phyloP scores from a whole-genome alignment of 176 grass and related monocot species.

The Metroxylon sagu region DNA sequence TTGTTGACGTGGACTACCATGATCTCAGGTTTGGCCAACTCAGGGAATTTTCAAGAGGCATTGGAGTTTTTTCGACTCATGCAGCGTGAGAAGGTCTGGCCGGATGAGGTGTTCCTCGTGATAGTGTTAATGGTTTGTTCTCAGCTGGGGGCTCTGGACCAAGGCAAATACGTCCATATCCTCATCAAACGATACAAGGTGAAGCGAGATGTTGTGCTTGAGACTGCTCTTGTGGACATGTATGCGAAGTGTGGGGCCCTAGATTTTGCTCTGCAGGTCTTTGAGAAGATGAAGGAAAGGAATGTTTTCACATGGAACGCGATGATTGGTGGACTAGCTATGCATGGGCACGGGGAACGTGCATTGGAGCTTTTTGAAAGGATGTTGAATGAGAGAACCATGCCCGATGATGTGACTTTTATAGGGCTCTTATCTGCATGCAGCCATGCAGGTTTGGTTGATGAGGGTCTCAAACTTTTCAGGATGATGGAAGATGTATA shows the following conservation, averaged over 20 bases:
- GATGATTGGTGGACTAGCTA: constrained; percentile 3
- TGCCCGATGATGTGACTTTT: constrained; percentile 13
- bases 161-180: constrained; percentile 13
- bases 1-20: constrained; percentile 12
- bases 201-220: not conserved
- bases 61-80: constrained; percentile 8
- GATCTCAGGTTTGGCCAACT: constrained; percentile 9
- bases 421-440: constrained; percentile 13
- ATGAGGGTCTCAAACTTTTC: constrained; percentile 1
- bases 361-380: constrained; percentile 3
- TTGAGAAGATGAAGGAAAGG: constrained; percentile 7
- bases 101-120: constrained; percentile 7
- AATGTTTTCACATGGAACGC: constrained; percentile 18
- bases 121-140: constrained; percentile 5
- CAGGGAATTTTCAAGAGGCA: not conserved
- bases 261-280: constrained; percentile 7
- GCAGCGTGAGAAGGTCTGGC: constrained; percentile 1
- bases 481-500: constrained; percentile 10
- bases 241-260: constrained; percentile 10
- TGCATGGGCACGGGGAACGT: constrained; percentile 6
- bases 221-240: constrained; percentile 10
- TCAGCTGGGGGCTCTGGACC: constrained; percentile 6
- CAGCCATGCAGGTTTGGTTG: constrained; percentile 4
- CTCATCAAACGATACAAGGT: constrained; percentile 1
- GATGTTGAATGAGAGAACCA: not conserved